phyloP scores from a whole-genome alignment of 331 rosid species.

The Quercus lobata region DNA sequence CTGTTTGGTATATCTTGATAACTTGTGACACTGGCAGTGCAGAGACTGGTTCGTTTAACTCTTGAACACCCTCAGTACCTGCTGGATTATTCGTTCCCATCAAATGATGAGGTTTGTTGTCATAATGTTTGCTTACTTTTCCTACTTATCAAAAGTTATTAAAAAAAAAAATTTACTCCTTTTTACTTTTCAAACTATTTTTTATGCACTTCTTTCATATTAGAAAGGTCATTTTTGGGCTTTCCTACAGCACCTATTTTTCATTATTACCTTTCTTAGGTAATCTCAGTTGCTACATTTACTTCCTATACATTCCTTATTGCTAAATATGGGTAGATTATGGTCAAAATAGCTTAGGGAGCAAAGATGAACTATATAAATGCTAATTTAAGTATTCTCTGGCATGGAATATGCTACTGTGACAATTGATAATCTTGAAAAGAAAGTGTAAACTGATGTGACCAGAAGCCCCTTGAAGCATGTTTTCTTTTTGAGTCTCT shows the following conservation, averaged over 20 bases:
- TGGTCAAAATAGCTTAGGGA: not conserved
- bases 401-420: not conserved
- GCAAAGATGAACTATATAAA: not conserved
- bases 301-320: not conserved
- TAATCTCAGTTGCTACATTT: not conserved
- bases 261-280: not conserved
- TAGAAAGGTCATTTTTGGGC: not conserved
- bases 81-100: slow-evolving; percentile 53
- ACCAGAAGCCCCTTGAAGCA: not conserved
- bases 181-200: not conserved
- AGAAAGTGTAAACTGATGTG: not conserved
- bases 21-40: slow-evolving; percentile 39
- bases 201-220: not conserved
- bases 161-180: not conserved
- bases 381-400: not conserved
- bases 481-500: not conserved
- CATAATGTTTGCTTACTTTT: slow-evolving; percentile 4
- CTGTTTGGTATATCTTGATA: slow-evolving; percentile 27
- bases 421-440: not conserved
- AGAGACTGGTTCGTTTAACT: slow-evolving; percentile 73
- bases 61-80: slow-evolving; percentile 72
- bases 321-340: not conserved
- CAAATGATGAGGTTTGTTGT: slow-evolving; percentile 56
- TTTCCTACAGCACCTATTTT: not conserved
- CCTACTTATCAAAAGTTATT: not conserved